Evolutionary conservation across 495 filamentous ascomycete species (phyloP), one percentile per base, ranked within the genome.

Genomic region (Hypoxylon trugodes): DNA sequence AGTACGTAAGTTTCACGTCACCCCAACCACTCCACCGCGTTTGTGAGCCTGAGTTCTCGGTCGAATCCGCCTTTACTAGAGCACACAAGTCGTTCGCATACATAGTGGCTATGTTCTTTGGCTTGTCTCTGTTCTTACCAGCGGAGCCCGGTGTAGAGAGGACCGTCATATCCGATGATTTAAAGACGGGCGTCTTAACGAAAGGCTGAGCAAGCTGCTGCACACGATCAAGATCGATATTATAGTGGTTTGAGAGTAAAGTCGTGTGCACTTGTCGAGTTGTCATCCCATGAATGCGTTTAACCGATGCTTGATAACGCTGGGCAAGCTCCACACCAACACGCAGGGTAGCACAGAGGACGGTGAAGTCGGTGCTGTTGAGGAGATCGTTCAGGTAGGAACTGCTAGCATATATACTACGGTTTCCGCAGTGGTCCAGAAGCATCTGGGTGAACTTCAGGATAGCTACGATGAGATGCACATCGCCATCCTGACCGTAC

Each of bases 331-430:
- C 89, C 28, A 91, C 85, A 15, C 86, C 84, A 61, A 99, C 80
- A 28, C 87, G 86, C 18, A 99, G 86, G 1, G 90, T 87, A 13
- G 82, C 80, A 58, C 87, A 83, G 25, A 98, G 78, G 18, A 99
- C 82, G 43, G 85, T 84, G 21, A 93, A 79, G 36, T 89, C 91
- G 2, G 92, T 95, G 25, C 89, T 93, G 69, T 96, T 91, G 54
- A 99, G 83, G 30, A 99, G 82, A 66, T 91, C 88, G 64, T 91
- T 91, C 28, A 99, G 78, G 53, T 93, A 90, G 57, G 72, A 81
- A 66, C 94, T 97, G 77, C 96, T 98, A 54, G 86, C 89, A 71
- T 99, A 99, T 43, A 99, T 84, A 77, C 94, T 97, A 66, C 96
- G 85, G 68, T 99, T 99, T 52, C 95, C 96, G 79, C 96, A 98